Conservation (phyloP, 2,329 filamentous ascomycete genomes). For the Stachybotrys echinatus region DNA sequence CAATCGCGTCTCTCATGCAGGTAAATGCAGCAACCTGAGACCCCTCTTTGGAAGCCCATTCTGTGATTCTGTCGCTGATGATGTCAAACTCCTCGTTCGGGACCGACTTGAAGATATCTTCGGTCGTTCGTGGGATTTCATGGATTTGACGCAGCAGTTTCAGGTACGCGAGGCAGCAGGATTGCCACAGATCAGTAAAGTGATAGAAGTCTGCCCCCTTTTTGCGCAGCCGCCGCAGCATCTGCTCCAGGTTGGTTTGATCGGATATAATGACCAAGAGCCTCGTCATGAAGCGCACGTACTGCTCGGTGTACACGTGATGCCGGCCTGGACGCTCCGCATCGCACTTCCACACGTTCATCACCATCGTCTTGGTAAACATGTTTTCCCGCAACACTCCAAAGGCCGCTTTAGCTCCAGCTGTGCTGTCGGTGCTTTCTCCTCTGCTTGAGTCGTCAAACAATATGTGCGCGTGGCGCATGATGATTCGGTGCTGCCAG, state of each 20-base stretch:
- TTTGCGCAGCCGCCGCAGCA: conserved; percentile 75
- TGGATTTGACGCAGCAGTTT: conserved; percentile 46
- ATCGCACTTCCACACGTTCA: conserved; percentile 94
- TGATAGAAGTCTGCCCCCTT: conserved; percentile 72
- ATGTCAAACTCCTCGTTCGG: conserved; percentile 54
- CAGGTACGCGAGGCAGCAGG: conserved; percentile 48
- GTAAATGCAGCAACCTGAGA: conserved; percentile 37
- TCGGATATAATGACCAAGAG: conserved; percentile 72
- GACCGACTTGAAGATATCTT: conserved; percentile 51
- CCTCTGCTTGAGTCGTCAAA: conserved; percentile 36
- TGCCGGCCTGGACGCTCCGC: conserved; percentile 78
- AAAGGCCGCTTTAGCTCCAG: conserved; percentile 73
- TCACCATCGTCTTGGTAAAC: conserved; percentile 91
- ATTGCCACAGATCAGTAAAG: conserved; percentile 55
- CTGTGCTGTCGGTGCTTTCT: conserved; percentile 40
- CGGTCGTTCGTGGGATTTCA: conserved; percentile 35
- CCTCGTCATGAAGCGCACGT: conserved; percentile 75
- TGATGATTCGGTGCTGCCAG: conserved; percentile 91
- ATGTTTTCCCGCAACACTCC: conserved; percentile 65
- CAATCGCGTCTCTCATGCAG: conserved; percentile 53
- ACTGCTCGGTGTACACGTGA: conserved; percentile 86
- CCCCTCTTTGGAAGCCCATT: conserved; percentile 43
- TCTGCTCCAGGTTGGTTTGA: conserved; percentile 67
- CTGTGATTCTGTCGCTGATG: conserved; percentile 46
- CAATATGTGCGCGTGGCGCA: conserved; percentile 59